Base-by-base conservation (phyloP, 1,139 yeast species). In the Pichia sp. region DNA sequence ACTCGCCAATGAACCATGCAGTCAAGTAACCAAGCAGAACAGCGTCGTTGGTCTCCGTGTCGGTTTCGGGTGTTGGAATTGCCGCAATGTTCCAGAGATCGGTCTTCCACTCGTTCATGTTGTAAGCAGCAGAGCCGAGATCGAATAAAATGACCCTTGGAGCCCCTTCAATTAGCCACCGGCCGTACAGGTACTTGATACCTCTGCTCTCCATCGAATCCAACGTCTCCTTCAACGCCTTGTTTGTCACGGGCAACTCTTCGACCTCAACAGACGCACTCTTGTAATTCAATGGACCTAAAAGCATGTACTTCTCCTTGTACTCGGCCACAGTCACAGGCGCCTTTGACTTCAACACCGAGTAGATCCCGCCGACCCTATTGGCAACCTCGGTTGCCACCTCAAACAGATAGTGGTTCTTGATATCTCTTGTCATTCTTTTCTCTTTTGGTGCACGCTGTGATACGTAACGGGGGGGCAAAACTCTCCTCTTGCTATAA, bases 111-210 rank as follows among this genome's bases (percentile, higher is more conserved):
- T 93, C 98, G 67, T 86, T 84, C 64, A 93, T 75, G 68, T 79
- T 78, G 61, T 76, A 75, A 57, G 77, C 73, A 5, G 93, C 96
- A 9, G 95, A 85, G 54, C 84, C 81, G 59, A 90, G 78, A 69
- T 93, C 98, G 67, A 93, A 93, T 51, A 93, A 75, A 49, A 93
- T 76, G 31, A 93, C 98, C 51, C 96, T 75, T 16, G 99, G 99
- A 1, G 98, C 96, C 29, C 98, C 97, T 70, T 93, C 99, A 66
- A 93, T 90, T 65, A 93, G 81, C 99, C 99, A 93, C 60, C 97
- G 81, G 46, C 98, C 98, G 65, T 93, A 92, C 54, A 91, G 75
- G 78, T 87, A 89, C 58, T 79, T 75, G 63, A 93, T 80, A 27
- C 99, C 99, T 49, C 97, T 78, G 38, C 80, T 79, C 53, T 81